These are phyloP conservation scores for Paraphaeosphaeria minitans DNA, from an alignment of 2,329 filamentous ascomycete species.

Conservation along the genomic window DNA sequence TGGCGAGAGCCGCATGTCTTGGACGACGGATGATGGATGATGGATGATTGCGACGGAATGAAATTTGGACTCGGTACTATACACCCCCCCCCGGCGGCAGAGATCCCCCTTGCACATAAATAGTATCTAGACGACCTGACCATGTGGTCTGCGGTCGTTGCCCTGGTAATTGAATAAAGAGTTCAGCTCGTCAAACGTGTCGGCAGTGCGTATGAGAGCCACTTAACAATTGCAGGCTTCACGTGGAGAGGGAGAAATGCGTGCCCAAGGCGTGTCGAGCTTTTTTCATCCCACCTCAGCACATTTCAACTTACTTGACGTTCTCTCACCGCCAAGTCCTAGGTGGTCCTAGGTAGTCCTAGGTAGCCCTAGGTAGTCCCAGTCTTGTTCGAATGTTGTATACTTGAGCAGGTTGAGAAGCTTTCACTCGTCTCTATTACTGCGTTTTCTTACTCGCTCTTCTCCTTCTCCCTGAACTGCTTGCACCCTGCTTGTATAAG, in stretches of 20 bases:
- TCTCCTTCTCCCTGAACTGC: background rate
- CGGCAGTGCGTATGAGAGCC: background rate
- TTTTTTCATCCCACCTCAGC: too few species aligned
- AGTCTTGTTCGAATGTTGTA: too few species aligned
- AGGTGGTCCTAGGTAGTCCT: too few species aligned
- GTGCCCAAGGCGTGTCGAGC: too few species aligned
- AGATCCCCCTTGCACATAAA: slow-evolving; percentile 44
- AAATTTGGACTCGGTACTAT: slow-evolving; percentile 34
- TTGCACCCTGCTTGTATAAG: background rate
- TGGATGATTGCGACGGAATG: slow-evolving; percentile 34
- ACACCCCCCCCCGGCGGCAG: slow-evolving; percentile 33
- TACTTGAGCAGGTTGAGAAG: too few species aligned
- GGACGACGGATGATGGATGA: slow-evolving; percentile 5
- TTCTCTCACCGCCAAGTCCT: too few species aligned
- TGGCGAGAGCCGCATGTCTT: background rate
- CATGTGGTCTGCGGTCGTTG: slow-evolving; percentile 13
- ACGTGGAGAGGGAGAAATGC: too few species aligned
- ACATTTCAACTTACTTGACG: too few species aligned
- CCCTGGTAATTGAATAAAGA: slow-evolving; percentile 15
- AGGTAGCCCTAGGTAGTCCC: too few species aligned
- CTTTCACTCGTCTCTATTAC: background rate
- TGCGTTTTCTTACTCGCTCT: background rate
- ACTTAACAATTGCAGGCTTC: background rate
- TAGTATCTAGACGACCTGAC: slow-evolving; percentile 39
- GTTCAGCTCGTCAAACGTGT: slow-evolving; percentile 1